These are phyloP conservation scores for Telopea speciosissima DNA, from an alignment of 177 flowering plant genomes.

Conservation along the genomic window DNA sequence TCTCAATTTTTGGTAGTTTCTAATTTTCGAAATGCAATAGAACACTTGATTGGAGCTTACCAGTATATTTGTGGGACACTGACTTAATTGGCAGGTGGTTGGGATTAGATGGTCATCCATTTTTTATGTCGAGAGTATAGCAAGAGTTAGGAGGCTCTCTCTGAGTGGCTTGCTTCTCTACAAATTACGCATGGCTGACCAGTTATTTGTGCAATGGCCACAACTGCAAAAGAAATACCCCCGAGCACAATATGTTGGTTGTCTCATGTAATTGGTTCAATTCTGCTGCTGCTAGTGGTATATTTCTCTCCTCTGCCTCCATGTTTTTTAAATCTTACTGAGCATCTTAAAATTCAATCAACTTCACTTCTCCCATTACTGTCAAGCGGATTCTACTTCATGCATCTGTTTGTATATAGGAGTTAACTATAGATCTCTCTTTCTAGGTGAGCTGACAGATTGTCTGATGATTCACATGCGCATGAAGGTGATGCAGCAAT, in stretches of 20 bases:
- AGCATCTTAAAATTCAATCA: background rate
- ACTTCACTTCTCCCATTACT: background rate
- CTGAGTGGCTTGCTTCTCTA: constrained; percentile 84
- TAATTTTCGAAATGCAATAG: background rate
- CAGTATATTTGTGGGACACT: background rate
- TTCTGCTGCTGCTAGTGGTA: constrained; percentile 1
- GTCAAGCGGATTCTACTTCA: background rate
- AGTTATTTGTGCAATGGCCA: constrained; percentile 92
- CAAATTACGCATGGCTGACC: constrained; percentile 73
- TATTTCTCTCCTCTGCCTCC: background rate
- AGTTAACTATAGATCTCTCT: background rate
- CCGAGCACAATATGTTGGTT: constrained; percentile 74
- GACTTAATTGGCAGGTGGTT: constrained; percentile 43
- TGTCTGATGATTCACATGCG: background rate
- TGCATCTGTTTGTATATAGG: background rate
- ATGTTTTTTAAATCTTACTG: background rate
- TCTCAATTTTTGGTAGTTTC: background rate
- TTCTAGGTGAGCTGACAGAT: background rate
- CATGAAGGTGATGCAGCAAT: background rate
- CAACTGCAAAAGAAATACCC: constrained; percentile 69
- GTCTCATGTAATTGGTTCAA: constrained; percentile 58
- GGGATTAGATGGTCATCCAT: constrained; percentile 78
- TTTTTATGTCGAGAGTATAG: constrained; percentile 82
- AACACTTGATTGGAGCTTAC: background rate
- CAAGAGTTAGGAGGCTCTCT: constrained; percentile 79